phyloP scores from a whole-genome alignment of 2,329 filamentous ascomycete genomes.

The Diaporthe capsici region DNA sequence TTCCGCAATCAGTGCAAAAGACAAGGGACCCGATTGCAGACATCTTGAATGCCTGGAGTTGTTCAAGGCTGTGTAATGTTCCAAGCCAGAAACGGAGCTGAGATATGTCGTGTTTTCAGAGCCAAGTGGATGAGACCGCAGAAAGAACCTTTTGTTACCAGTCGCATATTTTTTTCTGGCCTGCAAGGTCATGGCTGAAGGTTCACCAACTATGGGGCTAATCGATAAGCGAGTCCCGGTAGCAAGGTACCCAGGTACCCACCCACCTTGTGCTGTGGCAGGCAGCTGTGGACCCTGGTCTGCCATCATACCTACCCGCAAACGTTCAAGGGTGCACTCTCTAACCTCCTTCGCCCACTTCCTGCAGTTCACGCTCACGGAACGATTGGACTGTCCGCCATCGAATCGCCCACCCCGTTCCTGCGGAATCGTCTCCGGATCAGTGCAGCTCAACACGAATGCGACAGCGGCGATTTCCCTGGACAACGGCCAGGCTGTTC shows the following conservation, averaged over 20 bases:
- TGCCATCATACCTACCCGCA: slow-evolving; percentile 33
- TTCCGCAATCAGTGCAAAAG: slow-evolving; percentile 94
- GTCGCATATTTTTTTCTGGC: slow-evolving; percentile 32
- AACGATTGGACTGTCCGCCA: slow-evolving; percentile 13
- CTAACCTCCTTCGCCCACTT: slow-evolving; percentile 8
- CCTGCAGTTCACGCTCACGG: slow-evolving; percentile 16
- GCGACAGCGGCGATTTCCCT: slow-evolving; percentile 13
- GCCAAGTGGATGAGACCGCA: slow-evolving; percentile 11
- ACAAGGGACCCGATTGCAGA: slow-evolving; percentile 90
- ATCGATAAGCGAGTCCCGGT: slow-evolving; percentile 31
- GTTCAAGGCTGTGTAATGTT: background rate
- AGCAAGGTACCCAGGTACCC: slow-evolving; percentile 11
- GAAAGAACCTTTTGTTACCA: background rate
- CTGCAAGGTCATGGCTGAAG: slow-evolving; percentile 25
- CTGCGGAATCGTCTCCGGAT: background rate
- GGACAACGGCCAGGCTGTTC: slow-evolving; percentile 30
- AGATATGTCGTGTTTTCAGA: background rate
- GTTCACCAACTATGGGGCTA: slow-evolving; percentile 33
- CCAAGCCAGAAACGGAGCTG: background rate
- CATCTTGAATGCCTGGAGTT: slow-evolving; percentile 67
- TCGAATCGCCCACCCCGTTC: background rate
- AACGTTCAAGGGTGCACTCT: slow-evolving; percentile 33
- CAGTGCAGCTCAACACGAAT: slow-evolving; percentile 1
- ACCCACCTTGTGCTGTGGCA: slow-evolving; percentile 28
- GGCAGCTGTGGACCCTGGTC: slow-evolving; percentile 34